These are phyloP conservation scores for Penicillium subrubescens DNA, from an alignment of 495 filamentous ascomycete species.

Conservation along the genomic window DNA sequence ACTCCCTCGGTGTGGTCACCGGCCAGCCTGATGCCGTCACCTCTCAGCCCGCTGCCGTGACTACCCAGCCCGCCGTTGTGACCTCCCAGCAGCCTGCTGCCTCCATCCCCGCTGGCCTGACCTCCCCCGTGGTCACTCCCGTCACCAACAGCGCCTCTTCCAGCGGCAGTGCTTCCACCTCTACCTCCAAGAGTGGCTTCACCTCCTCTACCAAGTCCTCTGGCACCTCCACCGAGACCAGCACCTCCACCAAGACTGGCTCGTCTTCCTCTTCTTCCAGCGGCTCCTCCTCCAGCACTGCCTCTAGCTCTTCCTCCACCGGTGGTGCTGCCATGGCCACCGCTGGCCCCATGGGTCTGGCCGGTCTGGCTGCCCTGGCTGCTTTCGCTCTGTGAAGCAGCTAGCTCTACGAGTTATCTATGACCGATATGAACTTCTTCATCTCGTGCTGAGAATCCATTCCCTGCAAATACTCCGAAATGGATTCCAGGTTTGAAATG, in stretches of 20 bases:
- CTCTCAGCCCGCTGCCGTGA: slow-evolving; percentile 44
- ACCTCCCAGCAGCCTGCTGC: slow-evolving; percentile 47
- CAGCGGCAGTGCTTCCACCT: slow-evolving; percentile 15
- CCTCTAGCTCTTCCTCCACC: slow-evolving; percentile 31
- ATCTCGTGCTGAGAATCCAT: not conserved
- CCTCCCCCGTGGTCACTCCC: slow-evolving; percentile 24
- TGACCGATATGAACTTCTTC: not conserved
- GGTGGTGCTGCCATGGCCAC: slow-evolving; percentile 40
- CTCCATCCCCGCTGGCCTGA: slow-evolving; percentile 53
- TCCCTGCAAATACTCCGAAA: slow-evolving; percentile 7
- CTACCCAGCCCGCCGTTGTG: slow-evolving; percentile 44
- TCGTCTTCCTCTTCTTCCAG: slow-evolving; percentile 16
- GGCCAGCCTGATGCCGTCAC: slow-evolving; percentile 47
- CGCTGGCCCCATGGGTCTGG: slow-evolving; percentile 41
- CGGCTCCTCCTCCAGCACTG: slow-evolving; percentile 20
- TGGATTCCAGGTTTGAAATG: not conserved
- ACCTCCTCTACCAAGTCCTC: slow-evolving; percentile 9
- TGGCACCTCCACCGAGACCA: slow-evolving; percentile 18
- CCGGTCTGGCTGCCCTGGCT: slow-evolving; percentile 51
- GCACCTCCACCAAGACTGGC: slow-evolving; percentile 26
- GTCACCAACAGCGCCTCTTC: not conserved
- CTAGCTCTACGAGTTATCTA: not conserved
- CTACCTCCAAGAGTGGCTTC: slow-evolving; percentile 11
- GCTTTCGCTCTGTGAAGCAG: slow-evolving; percentile 50
- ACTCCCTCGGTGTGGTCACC: slow-evolving; percentile 60